Evolutionary conservation across 371 early-diverging fungal species (phyloP), one percentile per base, ranked within the genome.

Genomic region (Encephalitozoon intestinalis): DNA sequence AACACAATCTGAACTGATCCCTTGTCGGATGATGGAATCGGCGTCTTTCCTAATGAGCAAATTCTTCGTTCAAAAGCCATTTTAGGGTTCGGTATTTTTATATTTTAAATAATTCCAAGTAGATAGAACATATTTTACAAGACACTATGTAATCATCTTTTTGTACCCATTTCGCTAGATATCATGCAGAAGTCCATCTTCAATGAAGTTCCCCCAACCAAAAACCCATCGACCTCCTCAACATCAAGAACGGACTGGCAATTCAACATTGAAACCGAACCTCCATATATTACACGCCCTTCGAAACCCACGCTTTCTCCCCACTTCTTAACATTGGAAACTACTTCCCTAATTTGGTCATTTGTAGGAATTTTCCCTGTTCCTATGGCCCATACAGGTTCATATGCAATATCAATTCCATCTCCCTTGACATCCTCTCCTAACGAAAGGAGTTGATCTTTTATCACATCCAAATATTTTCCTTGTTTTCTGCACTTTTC

Each of bases 361-460:
- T 92, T 92, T 31, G 94, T 91, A 41, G 97, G 95, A 8, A 94
- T 92, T 89, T 92, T 92, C 81, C 96, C 96, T 40, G 97, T 96
- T 76, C 99, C 99, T 83, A 90, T 90, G 87, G 99, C 97, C 97
- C 97, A 99, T 65, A 96, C 94, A 67, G 99, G 99, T 87, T 99
- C 99, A 84, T 99, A 99, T 78, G 99, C 99, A 85, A 99, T 87
- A 40, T 95, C 95, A 70, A 97, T 89, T 1, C 12, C 26, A 15
- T 37, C 87, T 92, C 91, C 28, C 51, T 50, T 71, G 28, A 30
- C 67, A 50, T 30, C 67, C 69, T 25, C 86, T 86, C 76, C 89
- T 87, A 79, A 91, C 89, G 67, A 90, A 91, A 82, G 88, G 74
- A 97, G 87, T 87, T 96, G 96, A 54, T 90, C 87, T 85, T 90